phyloP scores from a whole-genome alignment of 176 grass and related monocot genomes.

The Luzula sylvatica region DNA sequence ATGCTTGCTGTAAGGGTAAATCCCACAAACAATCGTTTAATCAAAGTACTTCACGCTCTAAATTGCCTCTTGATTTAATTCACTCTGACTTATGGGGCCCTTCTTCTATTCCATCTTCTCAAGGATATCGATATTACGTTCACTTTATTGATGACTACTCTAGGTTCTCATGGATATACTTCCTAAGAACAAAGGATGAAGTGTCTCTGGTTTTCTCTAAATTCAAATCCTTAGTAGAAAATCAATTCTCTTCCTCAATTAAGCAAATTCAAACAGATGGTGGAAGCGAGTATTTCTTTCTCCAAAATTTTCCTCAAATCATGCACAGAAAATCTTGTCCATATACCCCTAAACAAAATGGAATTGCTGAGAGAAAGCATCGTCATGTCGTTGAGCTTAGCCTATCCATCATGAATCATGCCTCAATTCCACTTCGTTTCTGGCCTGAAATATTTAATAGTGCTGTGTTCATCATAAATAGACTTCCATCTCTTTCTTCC shows the following conservation, averaged over 20 bases:
- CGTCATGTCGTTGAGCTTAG: not conserved
- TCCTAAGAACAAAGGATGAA: not conserved
- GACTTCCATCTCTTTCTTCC: not conserved
- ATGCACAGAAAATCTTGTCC: not conserved
- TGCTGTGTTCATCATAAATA: not conserved
- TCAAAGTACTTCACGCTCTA: not conserved
- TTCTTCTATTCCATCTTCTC: not conserved
- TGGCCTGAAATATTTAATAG: not conserved
- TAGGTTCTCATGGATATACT: not conserved
- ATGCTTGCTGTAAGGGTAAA: too few species aligned
- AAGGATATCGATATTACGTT: not conserved
- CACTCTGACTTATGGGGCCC: not conserved
- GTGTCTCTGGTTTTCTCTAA: not conserved
- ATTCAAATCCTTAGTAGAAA: not conserved
- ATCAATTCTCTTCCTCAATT: not conserved
- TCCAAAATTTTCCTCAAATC: not conserved
- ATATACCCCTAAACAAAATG: conserved; percentile 2
- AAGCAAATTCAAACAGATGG: not conserved
- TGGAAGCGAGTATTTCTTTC: not conserved
- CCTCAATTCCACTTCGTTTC: not conserved
- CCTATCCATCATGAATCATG: not conserved
- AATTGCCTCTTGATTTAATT: not conserved
- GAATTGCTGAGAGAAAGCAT: not conserved
- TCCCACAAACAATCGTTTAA: too few species aligned
- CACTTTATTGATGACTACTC: conserved; percentile 4